Evolutionary conservation across 1,284 basidiomycete genomes (phyloP), one percentile per base, ranked within the genome.

Genomic region (Moesziomyces antarcticus): DNA sequence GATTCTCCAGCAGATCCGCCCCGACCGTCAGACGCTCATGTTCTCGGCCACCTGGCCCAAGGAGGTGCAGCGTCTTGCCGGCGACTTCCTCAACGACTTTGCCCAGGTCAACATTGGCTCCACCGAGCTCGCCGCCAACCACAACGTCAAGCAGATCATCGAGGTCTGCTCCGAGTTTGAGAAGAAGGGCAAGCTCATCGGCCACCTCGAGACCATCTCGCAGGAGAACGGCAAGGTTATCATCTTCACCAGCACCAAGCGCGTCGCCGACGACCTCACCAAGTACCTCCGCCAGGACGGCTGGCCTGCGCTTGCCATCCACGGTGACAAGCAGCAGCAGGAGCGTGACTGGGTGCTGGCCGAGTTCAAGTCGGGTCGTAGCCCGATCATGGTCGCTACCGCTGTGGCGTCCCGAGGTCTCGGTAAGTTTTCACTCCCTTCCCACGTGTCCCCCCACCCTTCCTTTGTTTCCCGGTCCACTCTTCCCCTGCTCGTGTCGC

Each of bases 11-110:
- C 96, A 99, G 87, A 97, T 97, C 82, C 90, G 95, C 46, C 95
- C 94, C 43, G 95, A 97, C 87, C 90, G 94, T 83, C 95, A 97
- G 85, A 86, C 86, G 48, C 83, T 86, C 77, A 86, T 86, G 85
- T 99, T 99, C 88, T 97, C 94, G 59, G 96, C 96, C 24, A 99
- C 97, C 22, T 99, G 96, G 96, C 96, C 96, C 35, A 98, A 97
- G 87, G 96, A 99, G 82, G 97, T 99, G 5, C 96, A 99, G 87
- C 93, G 94, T 80, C 89, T 99, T 70, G 96, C 96, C 42, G 75
- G 93, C 90, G 97, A 98, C 85, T 99, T 98, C 88, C 87, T 97
- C 81, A 89, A 90, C 79, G 93, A 99, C 86, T 93, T 92, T 86
- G 96, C 97, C 76, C 97, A 99, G 88, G 93, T 96, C 85, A 99